Evolutionary conservation across 1,139 yeast species (phyloP), one percentile per base, ranked within the genome.

Genomic region (Insectozyma bohioensis): DNA sequence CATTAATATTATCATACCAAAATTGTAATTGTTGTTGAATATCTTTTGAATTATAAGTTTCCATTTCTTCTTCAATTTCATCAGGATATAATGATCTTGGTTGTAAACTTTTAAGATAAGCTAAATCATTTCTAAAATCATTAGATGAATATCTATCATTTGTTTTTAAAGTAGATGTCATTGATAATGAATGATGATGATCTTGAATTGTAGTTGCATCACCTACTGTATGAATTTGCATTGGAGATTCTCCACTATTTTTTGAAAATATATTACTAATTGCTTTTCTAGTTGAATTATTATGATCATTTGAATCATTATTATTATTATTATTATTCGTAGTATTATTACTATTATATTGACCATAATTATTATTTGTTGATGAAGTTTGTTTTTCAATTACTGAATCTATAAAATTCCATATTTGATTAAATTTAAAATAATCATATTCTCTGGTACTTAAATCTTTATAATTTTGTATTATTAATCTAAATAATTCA

Each of bases 391-490:
- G 33, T 13, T 54, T 58, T 21, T 61, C 67, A 19, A 61, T 49
- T 0, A 54, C 56, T n/a, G 40, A 42, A 34, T 58, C 59, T 11
- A 68, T 61, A 33, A 67, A 67, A 7, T 42, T 46, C 75, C 75
- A 69, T 4, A 67, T 47, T 4, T 49, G 48, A 7, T 41, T 44
- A 40, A 68, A 69, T 24, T 56, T 50, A 36, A 55, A 61, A 31
- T 51, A 52, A 36, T 61, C 64, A 13, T 51, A 54, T 31, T 67
- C 74, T 28, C 70, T 46, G 1, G 50, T 32, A 26, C 51, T 43
- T 19, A 65, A 46, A 35, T 69, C 74, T 34, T 60, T 61, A 36
- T 64, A 69, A 28, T 54, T 63, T 12, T 48, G 35, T 11, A 66
- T 48, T 6, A 66, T 51, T 27, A 65, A 48, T 34, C 56, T 57